Evolutionary conservation across 805 yeast genomes (phyloP), one percentile per base, ranked within the genome.

Genomic region (Candida palmyrensis): DNA sequence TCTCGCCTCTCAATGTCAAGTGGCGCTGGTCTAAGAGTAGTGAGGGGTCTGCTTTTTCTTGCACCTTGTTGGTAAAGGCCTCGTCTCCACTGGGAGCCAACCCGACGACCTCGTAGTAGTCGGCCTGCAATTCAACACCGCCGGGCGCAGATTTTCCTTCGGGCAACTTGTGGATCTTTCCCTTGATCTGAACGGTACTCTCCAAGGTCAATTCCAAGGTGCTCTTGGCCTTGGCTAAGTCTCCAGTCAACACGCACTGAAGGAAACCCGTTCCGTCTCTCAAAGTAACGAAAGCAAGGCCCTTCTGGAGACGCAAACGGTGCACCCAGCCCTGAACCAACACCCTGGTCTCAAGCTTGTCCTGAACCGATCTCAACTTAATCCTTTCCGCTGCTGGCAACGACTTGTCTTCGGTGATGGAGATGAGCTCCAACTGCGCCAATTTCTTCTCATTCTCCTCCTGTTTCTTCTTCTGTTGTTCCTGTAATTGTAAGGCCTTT

Each of bases 81-180:
- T 89, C 97, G 28, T 87, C 95, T 36, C 98, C 99, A 37, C 89
- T 65, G 47, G 99, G 99, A 27, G 99, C 98, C 42, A 86, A 73
- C 33, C 97, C 96, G 38, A 89, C 69, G 36, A 92, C 68, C 59
- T 83, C 81, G 59, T 89, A 92, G 68, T 73, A 92, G 62, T 92
- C 98, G 36, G 80, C 97, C 41, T 73, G 72, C 49, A 94, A 74
- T 66, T 92, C 99, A 43, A 90, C 94, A 41, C 95, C 96, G 43
- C 97, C 97, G 38, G 97, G 96, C 7, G 98, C 99, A 45, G 82
- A 70, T 61, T 92, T 89, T 42, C 98, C 98, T 58, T 87, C 97
- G 37, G 97, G 97, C 30, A 94, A 71, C 49, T 82, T 76, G 59
- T 75, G 73, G 41, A 92, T 69, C 18, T 76, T 75, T 63, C 99